phyloP scores from a whole-genome alignment of 257 asterid genomes.

The Lantana camara region DNA sequence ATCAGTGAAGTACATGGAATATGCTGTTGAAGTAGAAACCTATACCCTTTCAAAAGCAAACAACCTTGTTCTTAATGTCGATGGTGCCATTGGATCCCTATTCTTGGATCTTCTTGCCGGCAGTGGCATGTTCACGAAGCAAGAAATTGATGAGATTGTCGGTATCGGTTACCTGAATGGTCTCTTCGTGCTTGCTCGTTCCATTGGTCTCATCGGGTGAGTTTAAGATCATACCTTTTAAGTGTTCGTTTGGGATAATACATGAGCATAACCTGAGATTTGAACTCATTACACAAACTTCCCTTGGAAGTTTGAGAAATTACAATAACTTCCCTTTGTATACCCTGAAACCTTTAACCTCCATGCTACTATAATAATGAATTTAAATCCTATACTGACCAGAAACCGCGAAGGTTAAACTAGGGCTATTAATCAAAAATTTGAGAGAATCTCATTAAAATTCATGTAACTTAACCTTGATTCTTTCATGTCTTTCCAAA shows the following conservation, averaged over 20 bases:
- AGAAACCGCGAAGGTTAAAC: too few relatives aligned
- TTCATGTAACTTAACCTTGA: background rate
- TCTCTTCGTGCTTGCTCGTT: conserved; percentile 96
- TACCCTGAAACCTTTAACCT: too few relatives aligned
- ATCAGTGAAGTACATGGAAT: conserved; percentile 97
- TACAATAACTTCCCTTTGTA: too few relatives aligned
- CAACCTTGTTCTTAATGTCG: conserved; percentile 94
- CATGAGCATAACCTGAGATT: too few relatives aligned
- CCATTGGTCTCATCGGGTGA: conserved; percentile 99
- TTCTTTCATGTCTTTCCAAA: conserved; percentile 13
- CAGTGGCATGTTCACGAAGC: conserved; percentile 97
- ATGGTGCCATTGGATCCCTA: conserved; percentile 97
- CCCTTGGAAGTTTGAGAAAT: too few relatives aligned
- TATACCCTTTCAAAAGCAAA: conserved; percentile 94
- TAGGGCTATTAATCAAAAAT: too few relatives aligned
- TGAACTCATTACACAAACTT: too few relatives aligned
- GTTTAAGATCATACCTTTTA: conserved; percentile 31
- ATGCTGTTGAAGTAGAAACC: conserved; percentile 94
- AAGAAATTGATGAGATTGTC: conserved; percentile 90
- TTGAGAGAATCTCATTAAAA: too few relatives aligned
- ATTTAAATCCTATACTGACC: too few relatives aligned
- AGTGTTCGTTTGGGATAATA: too few relatives aligned
- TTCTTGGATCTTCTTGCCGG: conserved; percentile 99
- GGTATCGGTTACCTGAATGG: conserved; percentile 95
- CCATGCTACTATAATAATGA: too few relatives aligned